Evolutionary conservation across 1,284 basidiomycete genomes (phyloP).

Genomic region (Fomes fomentarius): DNA sequence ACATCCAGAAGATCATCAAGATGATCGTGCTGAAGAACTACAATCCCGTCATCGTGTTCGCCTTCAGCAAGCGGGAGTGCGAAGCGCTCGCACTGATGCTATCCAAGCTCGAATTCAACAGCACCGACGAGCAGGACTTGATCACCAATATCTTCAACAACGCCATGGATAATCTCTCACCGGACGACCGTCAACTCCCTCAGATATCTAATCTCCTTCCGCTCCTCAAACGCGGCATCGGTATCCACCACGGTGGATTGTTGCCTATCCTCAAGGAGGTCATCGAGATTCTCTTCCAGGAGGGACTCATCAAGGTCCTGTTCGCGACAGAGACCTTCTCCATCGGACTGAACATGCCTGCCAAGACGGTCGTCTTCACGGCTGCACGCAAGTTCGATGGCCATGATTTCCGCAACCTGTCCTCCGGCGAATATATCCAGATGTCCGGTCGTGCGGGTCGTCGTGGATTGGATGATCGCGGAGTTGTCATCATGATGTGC

Average conservation of each 20-base stretch:
- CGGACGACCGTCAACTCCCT: slow-evolving; percentile 89
- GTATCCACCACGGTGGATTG: slow-evolving; percentile 98
- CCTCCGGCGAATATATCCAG: slow-evolving; percentile 93
- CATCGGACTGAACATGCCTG: slow-evolving; percentile 99
- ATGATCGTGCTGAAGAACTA: slow-evolving; percentile 99
- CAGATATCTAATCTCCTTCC: slow-evolving; percentile 96
- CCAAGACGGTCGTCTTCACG: slow-evolving; percentile 99
- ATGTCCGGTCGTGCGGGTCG: slow-evolving; percentile 99
- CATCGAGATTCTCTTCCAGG: slow-evolving; percentile 99
- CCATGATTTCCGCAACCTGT: slow-evolving; percentile 90
- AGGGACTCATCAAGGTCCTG: slow-evolving; percentile 98
- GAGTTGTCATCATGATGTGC: slow-evolving; percentile 99
- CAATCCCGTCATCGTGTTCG: slow-evolving; percentile 98
- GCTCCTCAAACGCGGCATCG: slow-evolving; percentile 93
- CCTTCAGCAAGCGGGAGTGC: slow-evolving; percentile 98
- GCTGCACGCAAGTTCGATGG: slow-evolving; percentile 97
- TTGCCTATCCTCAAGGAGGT: slow-evolving; percentile 98
- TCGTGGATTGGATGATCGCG: slow-evolving; percentile 97
- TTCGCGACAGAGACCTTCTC: slow-evolving; percentile 99
- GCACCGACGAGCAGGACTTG: slow-evolving; percentile 89
- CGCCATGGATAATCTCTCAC: slow-evolving; percentile 88
- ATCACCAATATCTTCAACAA: slow-evolving; percentile 93
- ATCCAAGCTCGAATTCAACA: slow-evolving; percentile 97
- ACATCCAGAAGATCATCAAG: slow-evolving; percentile 98
- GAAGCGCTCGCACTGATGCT: slow-evolving; percentile 91